These are phyloP conservation scores for Tremella yokohamensis DNA, from an alignment of 768 basidiomycete species.

Conservation along the genomic window DNA sequence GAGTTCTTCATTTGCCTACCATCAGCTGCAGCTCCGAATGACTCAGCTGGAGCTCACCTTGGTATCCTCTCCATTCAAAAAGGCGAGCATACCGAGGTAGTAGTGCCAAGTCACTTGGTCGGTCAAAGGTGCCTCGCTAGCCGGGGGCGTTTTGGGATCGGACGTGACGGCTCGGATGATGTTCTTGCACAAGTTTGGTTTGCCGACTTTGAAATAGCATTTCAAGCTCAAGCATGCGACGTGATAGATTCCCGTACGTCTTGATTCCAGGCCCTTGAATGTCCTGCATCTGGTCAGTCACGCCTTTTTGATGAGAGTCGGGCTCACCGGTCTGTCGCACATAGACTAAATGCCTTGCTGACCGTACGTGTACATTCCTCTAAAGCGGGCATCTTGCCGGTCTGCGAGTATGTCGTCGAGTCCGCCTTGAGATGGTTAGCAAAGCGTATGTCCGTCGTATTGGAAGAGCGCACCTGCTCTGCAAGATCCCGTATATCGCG, in stretches of 20 bases:
- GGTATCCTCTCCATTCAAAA: slow-evolving; percentile 83
- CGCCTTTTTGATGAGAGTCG: neutral
- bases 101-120: slow-evolving; percentile 93
- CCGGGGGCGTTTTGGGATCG: slow-evolving; percentile 75
- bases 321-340: slow-evolving; percentile 73
- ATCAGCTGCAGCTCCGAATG: neutral
- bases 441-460: neutral
- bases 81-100: slow-evolving; percentile 90
- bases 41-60: slow-evolving; percentile 57
- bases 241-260: slow-evolving; percentile 90
- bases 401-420: slow-evolving; percentile 52
- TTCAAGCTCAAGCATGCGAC: slow-evolving; percentile 87
- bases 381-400: slow-evolving; percentile 62
- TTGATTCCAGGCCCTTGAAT: slow-evolving; percentile 56
- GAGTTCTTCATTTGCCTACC: slow-evolving; percentile 79
- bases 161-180: slow-evolving; percentile 83
- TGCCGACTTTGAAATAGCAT: slow-evolving; percentile 89
- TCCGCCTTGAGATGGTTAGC: slow-evolving; percentile 44
- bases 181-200: slow-evolving; percentile 86
- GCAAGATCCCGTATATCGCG: slow-evolving; percentile 80
- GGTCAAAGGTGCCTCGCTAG: slow-evolving; percentile 70
- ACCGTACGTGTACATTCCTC: slow-evolving; percentile 83
- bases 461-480: slow-evolving; percentile 64
- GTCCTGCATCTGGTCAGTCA: slow-evolving; percentile 48
- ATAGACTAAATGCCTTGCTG: slow-evolving; percentile 82